Conservation (phyloP, 1,139 yeast genomes). For the Sugiyamaella sp. region DNA sequence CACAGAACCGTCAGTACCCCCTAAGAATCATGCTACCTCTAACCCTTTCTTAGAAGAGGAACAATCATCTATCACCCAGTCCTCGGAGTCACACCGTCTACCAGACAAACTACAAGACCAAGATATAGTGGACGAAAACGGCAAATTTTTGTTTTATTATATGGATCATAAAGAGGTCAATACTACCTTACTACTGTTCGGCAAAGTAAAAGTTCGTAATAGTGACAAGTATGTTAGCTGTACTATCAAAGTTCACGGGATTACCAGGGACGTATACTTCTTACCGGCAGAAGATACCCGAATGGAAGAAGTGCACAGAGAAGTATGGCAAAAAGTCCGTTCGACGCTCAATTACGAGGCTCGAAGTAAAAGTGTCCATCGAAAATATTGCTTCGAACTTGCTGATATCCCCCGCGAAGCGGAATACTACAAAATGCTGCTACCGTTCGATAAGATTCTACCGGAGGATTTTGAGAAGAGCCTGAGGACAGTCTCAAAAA, state of each 20-base stretch:
- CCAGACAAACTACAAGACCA: conserved; percentile 5
- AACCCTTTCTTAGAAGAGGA: background rate
- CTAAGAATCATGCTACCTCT: conserved; percentile 1
- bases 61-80: background rate
- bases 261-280: conserved; percentile 73
- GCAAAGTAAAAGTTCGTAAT: conserved; percentile 65
- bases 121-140: conserved; percentile 39
- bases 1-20: conserved; percentile 4
- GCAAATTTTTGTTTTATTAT: conserved; percentile 79
- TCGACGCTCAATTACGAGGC: conserved; percentile 50
- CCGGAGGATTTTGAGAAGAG: conserved; percentile 5
- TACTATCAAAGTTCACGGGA: conserved; percentile 72
- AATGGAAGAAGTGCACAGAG: conserved; percentile 28
- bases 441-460: conserved; percentile 50
- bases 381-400: conserved; percentile 87
- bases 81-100: conserved; percentile 8
- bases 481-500: conserved; percentile 77
- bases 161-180: conserved; percentile 83
- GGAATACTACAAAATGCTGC: conserved; percentile 75
- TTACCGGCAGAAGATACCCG: conserved; percentile 62
- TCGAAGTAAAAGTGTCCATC: conserved; percentile 69
- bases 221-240: conserved; percentile 61
- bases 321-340: conserved; percentile 44
- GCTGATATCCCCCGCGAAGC: conserved; percentile 78
- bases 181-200: conserved; percentile 72